Conservation (phyloP, 2,329 filamentous ascomycete genomes). For the Stagonosporopsis tanaceti region DNA sequence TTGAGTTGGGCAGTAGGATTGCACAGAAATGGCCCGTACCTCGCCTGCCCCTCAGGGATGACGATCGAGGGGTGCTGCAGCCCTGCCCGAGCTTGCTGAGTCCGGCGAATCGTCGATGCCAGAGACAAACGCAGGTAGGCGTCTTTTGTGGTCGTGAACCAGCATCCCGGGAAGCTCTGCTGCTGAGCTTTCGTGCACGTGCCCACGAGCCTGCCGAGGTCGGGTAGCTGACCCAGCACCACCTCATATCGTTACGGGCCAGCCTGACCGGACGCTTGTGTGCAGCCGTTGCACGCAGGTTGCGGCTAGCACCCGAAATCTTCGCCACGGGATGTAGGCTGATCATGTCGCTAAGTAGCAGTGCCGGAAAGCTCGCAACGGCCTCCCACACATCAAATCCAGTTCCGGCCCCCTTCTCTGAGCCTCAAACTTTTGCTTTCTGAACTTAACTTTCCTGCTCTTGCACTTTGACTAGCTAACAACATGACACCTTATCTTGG, state of each 20-base stretch:
- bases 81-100: conserved; percentile 11
- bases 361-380: conserved; percentile 20
- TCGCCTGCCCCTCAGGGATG: conserved; percentile 21
- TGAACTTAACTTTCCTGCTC: conserved; percentile 3
- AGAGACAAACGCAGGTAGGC: conserved; percentile 15
- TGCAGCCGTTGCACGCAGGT: conserved; percentile 23
- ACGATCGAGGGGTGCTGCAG: conserved; percentile 18
- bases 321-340: conserved; percentile 23
- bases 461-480: conserved; percentile 1
- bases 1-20: conserved; percentile 19
- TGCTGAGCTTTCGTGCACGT: conserved; percentile 8
- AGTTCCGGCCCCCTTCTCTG: conserved; percentile 15
- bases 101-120: conserved; percentile 18
- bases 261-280: conserved; percentile 13
- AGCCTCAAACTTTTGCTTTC: not conserved
- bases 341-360: conserved; percentile 29
- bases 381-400: conserved; percentile 23
- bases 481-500: conserved; percentile 43
- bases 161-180: conserved; percentile 3
- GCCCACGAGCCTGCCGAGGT: conserved; percentile 9
- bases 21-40: conserved; percentile 19
- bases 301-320: conserved; percentile 21
- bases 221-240: conserved; percentile 16
- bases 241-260: not conserved
- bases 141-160: conserved; percentile 20